Base-by-base conservation (phyloP, 768 basidiomycete genomes). In the Boletus fagicola region DNA sequence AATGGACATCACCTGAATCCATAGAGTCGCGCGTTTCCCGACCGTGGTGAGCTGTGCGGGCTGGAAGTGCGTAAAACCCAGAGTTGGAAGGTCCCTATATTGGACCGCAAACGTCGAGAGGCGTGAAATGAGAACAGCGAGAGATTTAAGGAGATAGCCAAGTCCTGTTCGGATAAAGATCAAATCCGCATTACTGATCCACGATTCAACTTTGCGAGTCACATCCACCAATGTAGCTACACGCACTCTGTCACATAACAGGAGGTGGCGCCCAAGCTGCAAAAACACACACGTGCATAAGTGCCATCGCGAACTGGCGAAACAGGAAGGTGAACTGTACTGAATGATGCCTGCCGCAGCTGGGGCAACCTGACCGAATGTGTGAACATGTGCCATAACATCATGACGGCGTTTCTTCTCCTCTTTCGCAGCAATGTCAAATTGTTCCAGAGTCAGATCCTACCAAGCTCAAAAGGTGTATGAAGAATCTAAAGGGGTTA, bases 361-460 rank as follows among this genome's bases (percentile, higher is more conserved):
- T 10, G 95, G 95, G 1, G 95, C 95, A 51, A 95, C 89, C 45
- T 80, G 82, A 6, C 95, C 95, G 70, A 98, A 99, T 4, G 95
- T 97, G 75, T 98, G 94, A 44, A 99, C 97, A 68, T 99, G 97
- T 0, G 97, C 97, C 97, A 99, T 99, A 44, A 99, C 97, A 74
- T 99, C 97, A 76, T 99, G 97, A 13, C 97, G 82, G 26, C 97
- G 78, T 75, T 94, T 97, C 79, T 97, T 98, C 76, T 99, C 97
- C 73, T 99, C 97, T 54, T 82, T 77, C 0, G 94, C 95, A 2
- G 97, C 97, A 52, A 91, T 80, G 61, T 87, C 88, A 68, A 98
- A 96, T 76, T 99, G 97, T 48, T 88, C 84, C 12, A 84, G 87
- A 54, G 94, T 93, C 31, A 98, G 75, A 46, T 88, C 72, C 94